phyloP scores from a whole-genome alignment of 352 stramenopile species.

The Pythium periplocum region DNA sequence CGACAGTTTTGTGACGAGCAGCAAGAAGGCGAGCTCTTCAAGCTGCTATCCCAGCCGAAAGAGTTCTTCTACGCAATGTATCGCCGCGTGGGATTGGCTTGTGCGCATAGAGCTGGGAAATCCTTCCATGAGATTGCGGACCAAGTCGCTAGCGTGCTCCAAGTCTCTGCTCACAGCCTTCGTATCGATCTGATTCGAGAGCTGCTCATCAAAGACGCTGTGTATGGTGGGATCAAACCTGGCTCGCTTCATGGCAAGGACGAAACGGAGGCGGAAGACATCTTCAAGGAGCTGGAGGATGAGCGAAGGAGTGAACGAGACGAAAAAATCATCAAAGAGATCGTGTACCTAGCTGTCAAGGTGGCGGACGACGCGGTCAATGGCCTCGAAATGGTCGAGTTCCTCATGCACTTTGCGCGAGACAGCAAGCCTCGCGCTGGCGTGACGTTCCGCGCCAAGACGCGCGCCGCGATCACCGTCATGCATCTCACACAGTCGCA shows the following conservation, averaged over 20 bases:
- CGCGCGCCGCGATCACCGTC: constrained; percentile 19
- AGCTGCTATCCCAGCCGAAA: constrained; percentile 12
- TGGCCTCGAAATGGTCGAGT: constrained; percentile 17
- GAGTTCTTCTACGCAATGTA: constrained; percentile 32
- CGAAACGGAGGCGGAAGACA: constrained; percentile 1
- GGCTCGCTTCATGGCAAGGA: constrained; percentile 1
- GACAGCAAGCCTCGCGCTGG: constrained; percentile 23
- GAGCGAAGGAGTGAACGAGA: constrained; percentile 16
- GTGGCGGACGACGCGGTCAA: constrained; percentile 5
- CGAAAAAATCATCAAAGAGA: constrained; percentile 19
- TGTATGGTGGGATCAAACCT: constrained; percentile 4
- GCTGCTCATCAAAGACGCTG: constrained; percentile 19
- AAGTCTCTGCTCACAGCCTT: constrained; percentile 11
- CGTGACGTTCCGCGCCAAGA: constrained; percentile 33
- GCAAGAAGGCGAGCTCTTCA: constrained; percentile 12
- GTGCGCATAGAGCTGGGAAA: not conserved
- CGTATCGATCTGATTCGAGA: constrained; percentile 22
- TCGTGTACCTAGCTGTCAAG: constrained; percentile 13
- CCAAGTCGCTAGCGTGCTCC: constrained; percentile 14
- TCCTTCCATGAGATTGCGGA: constrained; percentile 20
- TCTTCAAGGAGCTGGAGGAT: constrained; percentile 18
- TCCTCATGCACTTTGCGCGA: constrained; percentile 16
- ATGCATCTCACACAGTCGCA: constrained; percentile 23
- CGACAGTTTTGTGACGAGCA: constrained; percentile 4
- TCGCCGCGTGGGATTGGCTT: constrained; percentile 6